Conservation (phyloP, 2,329 filamentous ascomycete species). For the Tolypocladium tropicale region DNA sequence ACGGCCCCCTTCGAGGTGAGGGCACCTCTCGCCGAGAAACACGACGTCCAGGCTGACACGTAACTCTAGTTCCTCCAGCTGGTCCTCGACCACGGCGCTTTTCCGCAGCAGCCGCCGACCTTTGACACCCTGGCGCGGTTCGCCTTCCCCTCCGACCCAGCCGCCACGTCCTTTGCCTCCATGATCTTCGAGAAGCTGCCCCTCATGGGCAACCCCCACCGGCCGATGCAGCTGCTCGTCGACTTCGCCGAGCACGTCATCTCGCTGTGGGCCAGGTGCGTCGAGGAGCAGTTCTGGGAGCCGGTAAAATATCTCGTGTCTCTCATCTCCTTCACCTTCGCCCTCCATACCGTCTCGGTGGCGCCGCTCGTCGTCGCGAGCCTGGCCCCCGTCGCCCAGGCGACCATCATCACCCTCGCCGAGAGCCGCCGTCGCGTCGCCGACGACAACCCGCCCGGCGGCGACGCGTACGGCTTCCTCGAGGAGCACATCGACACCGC, state of each 20-base stretch:
- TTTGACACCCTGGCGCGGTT: slow-evolving; percentile 59
- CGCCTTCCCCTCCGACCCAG: slow-evolving; percentile 52
- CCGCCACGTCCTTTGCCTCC: slow-evolving; percentile 49
- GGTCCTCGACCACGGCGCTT: slow-evolving; percentile 51
- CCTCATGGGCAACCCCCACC: slow-evolving; percentile 36
- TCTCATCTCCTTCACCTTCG: slow-evolving; percentile 52
- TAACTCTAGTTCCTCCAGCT: slow-evolving; percentile 47
- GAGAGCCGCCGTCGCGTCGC: slow-evolving; percentile 43
- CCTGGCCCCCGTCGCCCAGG: slow-evolving; percentile 43
- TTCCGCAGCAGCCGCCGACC: slow-evolving; percentile 45
- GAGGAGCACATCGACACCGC: slow-evolving; percentile 51
- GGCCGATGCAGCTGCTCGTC: slow-evolving; percentile 46
- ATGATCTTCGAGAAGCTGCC: slow-evolving; percentile 60
- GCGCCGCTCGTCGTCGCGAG: slow-evolving; percentile 48
- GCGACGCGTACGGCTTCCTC: slow-evolving; percentile 25
- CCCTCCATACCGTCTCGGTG: slow-evolving; percentile 47
- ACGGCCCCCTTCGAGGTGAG: slow-evolving; percentile 34
- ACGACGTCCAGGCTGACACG: not conserved
- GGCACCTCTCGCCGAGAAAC: no score
- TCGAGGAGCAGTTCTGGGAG: slow-evolving; percentile 50
- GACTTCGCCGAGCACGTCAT: slow-evolving; percentile 56
- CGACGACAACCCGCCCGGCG: slow-evolving; percentile 35
- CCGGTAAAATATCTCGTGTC: slow-evolving; percentile 58
- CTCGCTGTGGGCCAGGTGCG: slow-evolving; percentile 57
- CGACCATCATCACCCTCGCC: slow-evolving; percentile 50